Base-by-base conservation (phyloP, 768 basidiomycete species). In the Boletus barrowsii region DNA sequence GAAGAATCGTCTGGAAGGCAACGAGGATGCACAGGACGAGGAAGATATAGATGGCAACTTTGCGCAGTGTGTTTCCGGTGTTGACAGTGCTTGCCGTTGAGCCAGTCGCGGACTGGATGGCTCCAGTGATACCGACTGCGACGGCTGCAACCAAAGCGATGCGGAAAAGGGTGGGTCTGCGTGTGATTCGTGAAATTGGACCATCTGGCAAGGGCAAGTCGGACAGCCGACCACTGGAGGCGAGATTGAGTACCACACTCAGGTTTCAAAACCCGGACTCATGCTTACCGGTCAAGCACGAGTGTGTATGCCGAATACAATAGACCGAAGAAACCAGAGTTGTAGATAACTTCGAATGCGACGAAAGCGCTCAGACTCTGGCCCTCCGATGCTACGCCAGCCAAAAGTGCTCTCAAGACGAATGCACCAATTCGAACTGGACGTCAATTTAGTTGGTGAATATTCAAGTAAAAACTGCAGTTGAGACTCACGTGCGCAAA, bases 261-360 rank as follows among this genome's bases (percentile, higher is more conserved):
- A 13, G 29, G 24, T 11, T 51, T 7, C 20, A 29, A 57, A 54
- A 2, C 13, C 26, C n/a, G 20, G 13, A 8, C 29, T 9, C 29
- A 18, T 32, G 26, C 60, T 37, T 43, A 71, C 71, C 71, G 60
- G 43, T 73, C 70, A 11, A 70, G 49, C 15, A 69, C 70, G 10
- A 73, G 64, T 18, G 58, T 65, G 51, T 73, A 72, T 17, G 70
- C 64, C 13, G 68, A 72, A 47, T 69, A 73, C 9, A 73, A 45
- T 39, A 73, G 47, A 56, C 66, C 69, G 24, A 70, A 73, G 67
- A 73, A 71, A 41, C 72, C 72, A 17, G 67, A 62, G 42, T 67
- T 72, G 55, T 73, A 74, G 18, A 73, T 32, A 51, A 72, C 54
- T 50, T 66, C 59, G 47, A 63, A 65, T n/a, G 72, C 56, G 47